Conservation (phyloP, 2,329 filamentous ascomycete genomes). For the Xylariaceae sp. region DNA sequence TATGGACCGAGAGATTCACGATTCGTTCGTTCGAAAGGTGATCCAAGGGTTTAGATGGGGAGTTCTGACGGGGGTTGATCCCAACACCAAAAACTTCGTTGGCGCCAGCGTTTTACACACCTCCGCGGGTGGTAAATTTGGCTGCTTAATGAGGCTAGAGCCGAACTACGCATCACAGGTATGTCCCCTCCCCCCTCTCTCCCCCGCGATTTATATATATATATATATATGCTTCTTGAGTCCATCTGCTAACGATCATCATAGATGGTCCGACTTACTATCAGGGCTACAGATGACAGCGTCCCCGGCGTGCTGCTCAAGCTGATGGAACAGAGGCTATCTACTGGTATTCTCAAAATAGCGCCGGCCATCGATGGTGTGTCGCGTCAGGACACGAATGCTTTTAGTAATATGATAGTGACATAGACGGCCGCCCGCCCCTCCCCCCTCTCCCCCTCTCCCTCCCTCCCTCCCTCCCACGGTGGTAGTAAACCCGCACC, state of each 20-base stretch:
- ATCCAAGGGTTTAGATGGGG: conserved; percentile 89
- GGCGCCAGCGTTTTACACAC: conserved; percentile 84
- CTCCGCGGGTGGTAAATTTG: conserved; percentile 80
- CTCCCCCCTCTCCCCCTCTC: no score
- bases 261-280: conserved; percentile 87
- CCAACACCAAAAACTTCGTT: conserved; percentile 89
- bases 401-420: conserved; percentile 54
- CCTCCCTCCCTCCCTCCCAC: no score
- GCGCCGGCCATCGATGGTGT: conserved; percentile 38
- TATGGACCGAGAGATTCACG: conserved; percentile 59
- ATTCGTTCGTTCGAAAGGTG: conserved; percentile 63
- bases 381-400: conserved; percentile 45
- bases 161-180: conserved; percentile 91
- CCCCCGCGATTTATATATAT: no score
- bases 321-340: conserved; percentile 78
- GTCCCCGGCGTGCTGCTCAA: conserved; percentile 77
- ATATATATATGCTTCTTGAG: neutral
- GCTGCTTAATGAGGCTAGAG: conserved; percentile 87
- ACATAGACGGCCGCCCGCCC: conserved; percentile 18
- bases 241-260: conserved; percentile 15
- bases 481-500: no score
- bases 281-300: conserved; percentile 86
- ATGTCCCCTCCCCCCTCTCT: conserved; percentile 34
- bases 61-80: conserved; percentile 77
- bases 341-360: conserved; percentile 44